phyloP scores from a whole-genome alignment of 768 basidiomycete species.

The Boletus barrowsii region DNA sequence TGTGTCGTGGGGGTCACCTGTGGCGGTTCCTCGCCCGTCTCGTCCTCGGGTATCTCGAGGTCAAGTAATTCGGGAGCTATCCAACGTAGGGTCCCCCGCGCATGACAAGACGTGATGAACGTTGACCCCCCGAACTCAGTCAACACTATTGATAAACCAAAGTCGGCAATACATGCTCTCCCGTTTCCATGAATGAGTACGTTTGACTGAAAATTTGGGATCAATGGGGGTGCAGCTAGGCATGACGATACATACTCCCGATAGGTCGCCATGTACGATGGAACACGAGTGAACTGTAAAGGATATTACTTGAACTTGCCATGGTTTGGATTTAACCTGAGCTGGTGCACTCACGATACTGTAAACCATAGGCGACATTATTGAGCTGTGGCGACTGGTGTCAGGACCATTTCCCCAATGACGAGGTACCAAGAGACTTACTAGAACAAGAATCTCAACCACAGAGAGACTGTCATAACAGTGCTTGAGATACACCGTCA shows the following conservation, averaged over 20 bases:
- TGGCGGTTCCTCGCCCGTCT: no score
- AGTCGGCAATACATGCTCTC: no score
- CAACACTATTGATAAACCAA: conserved; percentile 3
- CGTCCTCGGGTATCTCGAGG: no score
- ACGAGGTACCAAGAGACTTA: background rate
- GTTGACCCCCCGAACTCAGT: conserved; percentile 1
- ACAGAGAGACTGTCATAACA: no score
- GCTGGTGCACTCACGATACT: conserved; percentile 6
- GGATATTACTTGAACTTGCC: background rate
- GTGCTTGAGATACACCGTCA: no score
- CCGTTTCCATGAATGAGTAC: conserved; percentile 37
- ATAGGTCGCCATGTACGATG: conserved; percentile 2
- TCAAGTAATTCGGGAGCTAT: no score
- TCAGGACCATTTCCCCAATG: background rate
- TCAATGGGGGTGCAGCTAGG: background rate
- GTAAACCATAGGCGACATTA: conserved; percentile 10
- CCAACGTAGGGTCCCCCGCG: conserved; percentile 9
- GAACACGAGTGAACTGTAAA: conserved; percentile 11
- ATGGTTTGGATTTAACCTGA: no score
- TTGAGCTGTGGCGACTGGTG: conserved; percentile 3
- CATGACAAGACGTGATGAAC: conserved; percentile 13
- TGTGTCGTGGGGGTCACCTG: no score
- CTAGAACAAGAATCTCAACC: background rate
- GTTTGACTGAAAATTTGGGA: conserved; percentile 33
- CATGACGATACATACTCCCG: conserved; percentile 6